These are phyloP conservation scores for Gynandropsis gynandra DNA, from an alignment of 345 rosid genomes.

Conservation along the genomic window DNA sequence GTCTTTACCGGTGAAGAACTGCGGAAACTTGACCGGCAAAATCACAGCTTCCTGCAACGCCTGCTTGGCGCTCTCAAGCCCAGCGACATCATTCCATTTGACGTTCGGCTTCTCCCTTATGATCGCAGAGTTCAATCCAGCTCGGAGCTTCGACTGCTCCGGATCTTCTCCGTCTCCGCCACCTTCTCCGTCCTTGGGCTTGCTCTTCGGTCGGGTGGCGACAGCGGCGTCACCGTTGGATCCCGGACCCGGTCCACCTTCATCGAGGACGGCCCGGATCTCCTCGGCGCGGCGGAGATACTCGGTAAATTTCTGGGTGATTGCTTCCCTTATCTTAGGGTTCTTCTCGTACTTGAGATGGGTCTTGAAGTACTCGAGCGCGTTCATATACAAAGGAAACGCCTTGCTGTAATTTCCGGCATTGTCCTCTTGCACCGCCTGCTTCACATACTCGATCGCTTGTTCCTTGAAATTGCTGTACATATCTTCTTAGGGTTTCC, in stretches of 20 bases:
- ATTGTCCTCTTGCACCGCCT: constrained; percentile 84
- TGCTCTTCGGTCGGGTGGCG: constrained; percentile 61
- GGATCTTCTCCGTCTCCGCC: constrained; percentile 73
- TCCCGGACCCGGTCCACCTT: constrained; percentile 68
- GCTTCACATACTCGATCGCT: constrained; percentile 90
- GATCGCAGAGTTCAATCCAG: constrained; percentile 79
- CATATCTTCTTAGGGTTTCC: constrained; percentile 40
- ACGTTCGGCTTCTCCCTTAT: constrained; percentile 83
- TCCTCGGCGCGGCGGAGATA: constrained; percentile 96
- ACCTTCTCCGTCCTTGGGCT: constrained; percentile 70
- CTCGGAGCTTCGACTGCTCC: constrained; percentile 68
- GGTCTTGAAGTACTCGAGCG: constrained; percentile 89
- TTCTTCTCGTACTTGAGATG: constrained; percentile 96
- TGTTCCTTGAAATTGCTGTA: constrained; percentile 96
- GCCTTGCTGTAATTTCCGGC: constrained; percentile 88
- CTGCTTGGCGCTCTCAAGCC: constrained; percentile 89
- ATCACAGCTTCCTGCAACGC: constrained; percentile 92
- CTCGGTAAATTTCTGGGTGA: constrained; percentile 75
- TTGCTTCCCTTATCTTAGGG: constrained; percentile 77
- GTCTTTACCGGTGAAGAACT: constrained; percentile 72
- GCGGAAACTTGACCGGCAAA: constrained; percentile 92
- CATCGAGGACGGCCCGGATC: constrained; percentile 84
- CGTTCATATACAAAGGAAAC: constrained; percentile 84
- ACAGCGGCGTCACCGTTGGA: constrained; percentile 73
- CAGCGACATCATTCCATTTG: constrained; percentile 92